Conservation (phyloP, 805 yeast species). For the Ogataea haglerorum region DNA sequence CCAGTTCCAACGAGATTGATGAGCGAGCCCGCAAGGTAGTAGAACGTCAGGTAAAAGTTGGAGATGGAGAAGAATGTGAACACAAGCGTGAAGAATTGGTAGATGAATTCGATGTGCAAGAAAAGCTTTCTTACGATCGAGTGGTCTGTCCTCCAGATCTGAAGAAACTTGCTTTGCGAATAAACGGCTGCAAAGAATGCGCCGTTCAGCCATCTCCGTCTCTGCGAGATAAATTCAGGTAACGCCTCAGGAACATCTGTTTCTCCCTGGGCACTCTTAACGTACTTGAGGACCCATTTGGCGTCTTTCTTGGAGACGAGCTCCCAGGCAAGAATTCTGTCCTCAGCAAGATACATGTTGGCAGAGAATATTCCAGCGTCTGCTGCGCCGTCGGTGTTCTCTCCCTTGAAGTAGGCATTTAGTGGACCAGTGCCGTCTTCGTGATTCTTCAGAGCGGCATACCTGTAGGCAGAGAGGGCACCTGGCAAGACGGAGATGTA, state of each 20-base stretch:
- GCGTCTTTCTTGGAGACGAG: conserved; percentile 80
- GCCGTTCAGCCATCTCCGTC: conserved; percentile 98
- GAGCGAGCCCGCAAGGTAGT: conserved; percentile 87
- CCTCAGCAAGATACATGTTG: conserved; percentile 96
- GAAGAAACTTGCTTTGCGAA: conserved; percentile 78
- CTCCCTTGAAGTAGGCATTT: conserved; percentile 87
- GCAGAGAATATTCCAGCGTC: conserved; percentile 80
- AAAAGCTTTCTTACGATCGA: conserved; percentile 74
- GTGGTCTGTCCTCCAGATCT: conserved; percentile 88
- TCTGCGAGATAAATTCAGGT: conserved; percentile 91
- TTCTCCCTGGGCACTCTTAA: conserved; percentile 89
- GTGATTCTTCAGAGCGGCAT: conserved; percentile 78
- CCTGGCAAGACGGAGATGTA: conserved; percentile 94
- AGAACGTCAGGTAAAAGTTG: conserved; percentile 88
- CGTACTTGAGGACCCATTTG: conserved; percentile 88
- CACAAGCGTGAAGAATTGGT: conserved; percentile 73
- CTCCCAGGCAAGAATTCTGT: conserved; percentile 95
- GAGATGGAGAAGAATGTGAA: conserved; percentile 93
- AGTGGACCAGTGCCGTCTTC: conserved; percentile 93
- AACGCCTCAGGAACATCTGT: conserved; percentile 95
- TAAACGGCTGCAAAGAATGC: conserved; percentile 95
- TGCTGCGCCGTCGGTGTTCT: conserved; percentile 37
- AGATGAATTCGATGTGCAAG: conserved; percentile 82
- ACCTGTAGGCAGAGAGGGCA: conserved; percentile 92
- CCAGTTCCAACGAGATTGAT: conserved; percentile 58